These are phyloP conservation scores for Guillardia theta DNA, from an alignment of 78 protist genomes.

Conservation along the genomic window DNA sequence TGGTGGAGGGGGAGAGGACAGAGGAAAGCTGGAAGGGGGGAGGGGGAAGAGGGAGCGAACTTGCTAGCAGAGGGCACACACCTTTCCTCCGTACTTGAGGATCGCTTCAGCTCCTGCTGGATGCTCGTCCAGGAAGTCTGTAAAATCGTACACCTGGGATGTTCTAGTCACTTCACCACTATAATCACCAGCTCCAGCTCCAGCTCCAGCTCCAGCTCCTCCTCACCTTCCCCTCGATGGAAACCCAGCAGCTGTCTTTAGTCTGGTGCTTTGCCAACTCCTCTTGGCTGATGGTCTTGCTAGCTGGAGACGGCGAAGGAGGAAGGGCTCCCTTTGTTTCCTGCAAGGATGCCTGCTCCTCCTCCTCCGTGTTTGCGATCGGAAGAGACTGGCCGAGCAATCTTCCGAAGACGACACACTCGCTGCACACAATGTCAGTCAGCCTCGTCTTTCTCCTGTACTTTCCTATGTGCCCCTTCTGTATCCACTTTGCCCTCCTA, in stretches of 20 bases:
- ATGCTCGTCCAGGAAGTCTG: conserved; percentile 13
- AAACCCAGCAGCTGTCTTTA: not conserved
- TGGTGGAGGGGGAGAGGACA: no score
- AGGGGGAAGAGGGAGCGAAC: no score
- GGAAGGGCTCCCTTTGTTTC: no score
- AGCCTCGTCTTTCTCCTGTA: no score
- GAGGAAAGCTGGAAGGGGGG: no score
- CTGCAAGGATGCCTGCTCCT: not conserved
- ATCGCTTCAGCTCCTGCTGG: conserved; percentile 17
- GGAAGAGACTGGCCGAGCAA: not conserved
- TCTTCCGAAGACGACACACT: not conserved
- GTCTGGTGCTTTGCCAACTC: not conserved
- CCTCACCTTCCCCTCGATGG: not conserved
- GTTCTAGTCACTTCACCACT: not conserved
- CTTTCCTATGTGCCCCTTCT: no score
- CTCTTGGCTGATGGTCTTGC: not conserved
- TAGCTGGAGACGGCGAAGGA: no score
- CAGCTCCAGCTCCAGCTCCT: not conserved
- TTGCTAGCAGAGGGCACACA: no score
- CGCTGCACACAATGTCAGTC: no score
- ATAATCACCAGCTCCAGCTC: not conserved
- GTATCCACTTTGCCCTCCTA: no score
- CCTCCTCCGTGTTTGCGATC: not conserved
- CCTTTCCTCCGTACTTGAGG: not conserved
- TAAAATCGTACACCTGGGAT: not conserved